Evolutionary conservation across 106 monocot species (phyloP), one percentile per base, ranked within the genome.

Genomic region (Apostasia ramifera): DNA sequence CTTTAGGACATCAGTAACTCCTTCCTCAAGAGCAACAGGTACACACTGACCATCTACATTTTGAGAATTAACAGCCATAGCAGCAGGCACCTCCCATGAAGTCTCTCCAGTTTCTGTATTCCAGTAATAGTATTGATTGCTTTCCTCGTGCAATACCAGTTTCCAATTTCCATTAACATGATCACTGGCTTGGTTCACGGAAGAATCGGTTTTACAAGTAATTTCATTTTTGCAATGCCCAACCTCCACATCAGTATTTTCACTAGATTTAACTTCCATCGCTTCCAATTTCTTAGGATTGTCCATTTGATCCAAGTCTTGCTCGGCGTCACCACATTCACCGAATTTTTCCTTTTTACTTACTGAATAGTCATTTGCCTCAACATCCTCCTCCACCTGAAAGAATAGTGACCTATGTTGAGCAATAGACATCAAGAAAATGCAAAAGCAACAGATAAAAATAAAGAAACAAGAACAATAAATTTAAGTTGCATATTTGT

Each of bases 101-200:
- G 98, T 99, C 74, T 99, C 93, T 13, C 98, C 98, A 12, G 98
- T 99, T 66, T 80, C 53, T 13, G 83, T 90, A 71, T 99, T 99
- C 98, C 98, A 99, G 54, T 90, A 99, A 73, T 99, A 99, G 70
- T 81, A 90, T 44, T 73, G 80, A 71, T 85, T 85, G 58, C 83
- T 99, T 74, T 90, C 77, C 51, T 81, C 93, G 82, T 93, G 81
- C 79, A 93, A 69, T 41, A 90, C 82, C 57, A 85, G 39, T 74
- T 99, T 93, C 98, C 98, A 99, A 15, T 68, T 78, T 71, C 74
- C 84, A 82, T 71, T 53, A 13, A 70, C 42, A 74, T 93, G 87
- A 66, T 69, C 80, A 57, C 68, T 47, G 37, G 52, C 66, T 74
- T 88, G 82, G 63, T 60, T 71, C 14, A 56, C 85, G 60, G 83